These are phyloP conservation scores for Apostasia ramifera DNA, from an alignment of 106 monocot genomes.

Conservation along the genomic window DNA sequence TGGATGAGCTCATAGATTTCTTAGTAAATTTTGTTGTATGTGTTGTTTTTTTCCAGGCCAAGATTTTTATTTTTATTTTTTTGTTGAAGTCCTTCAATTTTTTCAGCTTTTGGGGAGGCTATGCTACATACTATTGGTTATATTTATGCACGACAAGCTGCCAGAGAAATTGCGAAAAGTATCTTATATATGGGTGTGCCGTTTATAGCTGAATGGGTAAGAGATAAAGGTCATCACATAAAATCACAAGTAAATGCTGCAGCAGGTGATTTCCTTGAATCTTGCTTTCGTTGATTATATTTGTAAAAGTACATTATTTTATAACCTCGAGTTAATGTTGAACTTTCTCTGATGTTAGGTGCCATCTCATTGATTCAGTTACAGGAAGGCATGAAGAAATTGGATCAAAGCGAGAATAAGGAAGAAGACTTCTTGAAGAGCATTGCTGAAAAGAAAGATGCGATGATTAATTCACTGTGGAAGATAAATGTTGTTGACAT, in stretches of 20 bases:
- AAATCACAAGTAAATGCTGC: conserved; percentile 97
- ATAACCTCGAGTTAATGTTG: not conserved
- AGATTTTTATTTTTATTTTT: not conserved
- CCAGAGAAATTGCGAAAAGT: conserved; percentile 72
- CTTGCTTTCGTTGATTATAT: not conserved
- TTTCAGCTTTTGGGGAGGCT: conserved; percentile 95
- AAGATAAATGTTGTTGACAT: conserved; percentile 97
- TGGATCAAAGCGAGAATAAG: conserved; percentile 48
- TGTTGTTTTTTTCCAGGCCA: too few species aligned
- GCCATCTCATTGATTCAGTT: conserved; percentile 78
- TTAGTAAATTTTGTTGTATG: too few species aligned
- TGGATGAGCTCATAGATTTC: too few species aligned
- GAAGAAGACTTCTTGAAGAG: conserved; percentile 51
- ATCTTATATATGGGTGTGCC: conserved; percentile 79
- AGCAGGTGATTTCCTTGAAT: conserved; percentile 42
- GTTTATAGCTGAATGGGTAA: conserved; percentile 91
- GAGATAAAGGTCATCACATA: conserved; percentile 80
- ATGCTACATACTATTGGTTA: conserved; percentile 99
- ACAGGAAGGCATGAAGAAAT: conserved; percentile 74
- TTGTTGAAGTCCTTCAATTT: conserved; percentile 3
- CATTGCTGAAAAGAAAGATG: conserved; percentile 82
- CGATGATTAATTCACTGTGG: conserved; percentile 87
- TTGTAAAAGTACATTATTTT: not conserved
- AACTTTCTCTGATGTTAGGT: conserved; percentile 24
- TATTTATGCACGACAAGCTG: conserved; percentile 75